Evolutionary conservation across 2,329 filamentous ascomycete genomes (phyloP), one percentile per base, ranked within the genome.

Genomic region (Sordariomycetes sp.): DNA sequence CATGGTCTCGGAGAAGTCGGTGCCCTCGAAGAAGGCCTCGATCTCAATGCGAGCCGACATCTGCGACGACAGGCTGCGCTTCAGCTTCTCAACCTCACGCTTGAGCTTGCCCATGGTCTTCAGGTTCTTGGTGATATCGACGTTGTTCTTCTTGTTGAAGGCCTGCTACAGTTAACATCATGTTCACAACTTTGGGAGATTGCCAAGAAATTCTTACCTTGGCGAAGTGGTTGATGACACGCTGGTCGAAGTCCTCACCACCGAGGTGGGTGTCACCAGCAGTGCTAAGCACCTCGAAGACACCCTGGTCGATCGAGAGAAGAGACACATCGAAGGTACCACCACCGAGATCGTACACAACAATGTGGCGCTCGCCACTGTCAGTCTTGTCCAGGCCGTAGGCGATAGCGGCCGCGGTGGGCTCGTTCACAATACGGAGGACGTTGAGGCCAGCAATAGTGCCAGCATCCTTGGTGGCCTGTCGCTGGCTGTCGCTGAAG

Each of bases 101-200:
- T 97, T 97, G 68, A 99, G 85, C 81, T 97, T 99, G 79, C 92
- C 90, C 92, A 97, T 97, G 65, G 93, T 88, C 89, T 97, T 97
- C 65, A 87, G 78, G 71, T 97, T 91, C 82, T 95, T 95, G 78
- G 86, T 89, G 72, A 97, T 84, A 67, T 99, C 91, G 65, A 95
- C 90, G 67, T 76, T 78, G 81, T 97, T 83, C 84, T 97, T 94
- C 88, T 97, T 97, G 87, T 97, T 97, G 86, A 96, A 97, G 68
- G 83, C 80, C 55, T 50, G 22, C 20, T n/a, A 24, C 20, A 50
- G 20, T 50, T 50, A 50, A n/a, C 22, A 50, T 12, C n/a, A 18
- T 16, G 40, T 46, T n/a, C 40, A 46, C 18, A n/a, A 8, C 28
- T 32, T n/a, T 16, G 14, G 18, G 6, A 18, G 2, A n/a, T 59